Evolutionary conservation across 805 yeast genomes (phyloP).

Genomic region (Komagataella phaffii): DNA sequence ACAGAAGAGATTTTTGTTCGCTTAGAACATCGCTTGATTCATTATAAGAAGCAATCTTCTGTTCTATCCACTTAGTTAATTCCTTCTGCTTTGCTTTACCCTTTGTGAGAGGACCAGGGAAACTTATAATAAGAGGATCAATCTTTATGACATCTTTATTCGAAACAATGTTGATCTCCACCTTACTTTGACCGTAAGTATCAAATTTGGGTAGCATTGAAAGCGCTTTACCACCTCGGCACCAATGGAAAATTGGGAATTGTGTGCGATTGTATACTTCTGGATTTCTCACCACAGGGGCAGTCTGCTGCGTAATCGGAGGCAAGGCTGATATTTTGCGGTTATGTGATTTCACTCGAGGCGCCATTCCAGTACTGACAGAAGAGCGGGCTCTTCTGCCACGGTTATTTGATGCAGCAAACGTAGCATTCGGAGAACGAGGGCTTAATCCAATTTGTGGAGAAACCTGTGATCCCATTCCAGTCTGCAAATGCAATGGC

Average conservation of each 20-base stretch:
- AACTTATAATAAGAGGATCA: constrained; percentile 38
- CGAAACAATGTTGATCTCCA: constrained; percentile 23
- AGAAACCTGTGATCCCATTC: background rate
- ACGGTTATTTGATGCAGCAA: background rate
- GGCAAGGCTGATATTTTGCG: background rate
- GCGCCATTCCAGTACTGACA: background rate
- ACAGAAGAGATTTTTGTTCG: constrained; percentile 11
- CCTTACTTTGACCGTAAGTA: constrained; percentile 18
- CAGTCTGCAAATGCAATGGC: background rate
- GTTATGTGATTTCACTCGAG: background rate
- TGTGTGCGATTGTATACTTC: background rate
- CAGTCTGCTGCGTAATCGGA: background rate
- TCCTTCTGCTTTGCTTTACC: constrained; percentile 51
- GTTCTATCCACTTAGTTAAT: constrained; percentile 53
- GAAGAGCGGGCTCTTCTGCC: constrained; percentile 1
- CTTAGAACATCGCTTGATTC: constrained; percentile 7
- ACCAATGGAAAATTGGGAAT: constrained; percentile 68
- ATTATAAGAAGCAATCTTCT: constrained; percentile 11
- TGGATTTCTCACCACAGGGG: background rate
- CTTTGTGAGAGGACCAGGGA: constrained; percentile 58
- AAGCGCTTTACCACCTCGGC: constrained; percentile 28
- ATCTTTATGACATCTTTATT: constrained; percentile 17
- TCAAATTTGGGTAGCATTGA: constrained; percentile 28
- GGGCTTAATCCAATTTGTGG: background rate
- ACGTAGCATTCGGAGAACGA: background rate